A percentile compares a stretch with the other conserved stretches of the same genome.
These are phyloP conservation scores for Saccharomyces hybrid DNA, from an alignment of 1,139 yeast species.

Conservation along the genomic window DNA sequence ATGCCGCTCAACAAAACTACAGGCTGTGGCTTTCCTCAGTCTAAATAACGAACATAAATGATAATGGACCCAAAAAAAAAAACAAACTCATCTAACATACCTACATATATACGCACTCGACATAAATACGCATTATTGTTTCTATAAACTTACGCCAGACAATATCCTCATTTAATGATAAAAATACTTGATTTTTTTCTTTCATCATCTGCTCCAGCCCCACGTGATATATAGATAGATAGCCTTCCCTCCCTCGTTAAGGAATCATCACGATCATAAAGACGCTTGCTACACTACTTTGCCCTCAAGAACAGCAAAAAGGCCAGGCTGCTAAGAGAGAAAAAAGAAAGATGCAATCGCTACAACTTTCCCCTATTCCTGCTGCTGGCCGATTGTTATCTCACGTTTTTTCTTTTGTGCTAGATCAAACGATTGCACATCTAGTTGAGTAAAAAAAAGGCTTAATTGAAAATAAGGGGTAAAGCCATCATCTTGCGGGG, in stretches of 20 bases:
- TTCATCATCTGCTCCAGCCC: background rate
- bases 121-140: background rate
- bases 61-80: background rate
- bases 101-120: background rate
- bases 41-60: slow-evolving; percentile 2
- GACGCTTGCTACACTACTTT: background rate
- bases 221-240: background rate
- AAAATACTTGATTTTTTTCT: background rate
- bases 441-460: background rate
- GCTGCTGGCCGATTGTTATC: background rate
- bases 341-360: background rate
- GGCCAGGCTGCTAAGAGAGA: background rate
- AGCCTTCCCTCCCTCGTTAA: background rate
- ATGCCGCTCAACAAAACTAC: slow-evolving; percentile 26
- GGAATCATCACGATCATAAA: background rate
- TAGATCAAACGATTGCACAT: background rate
- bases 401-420: background rate
- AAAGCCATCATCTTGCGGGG: background rate
- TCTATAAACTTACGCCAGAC: background rate
- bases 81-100: background rate
- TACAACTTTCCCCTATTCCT: background rate
- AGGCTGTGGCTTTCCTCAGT: slow-evolving; percentile 21
- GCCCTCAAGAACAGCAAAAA: background rate
- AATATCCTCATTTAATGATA: background rate
- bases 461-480: background rate